These are phyloP conservation scores for Phycomyces blakesleeanus DNA, from an alignment of 192 early-diverging fungal species.

Conservation along the genomic window DNA sequence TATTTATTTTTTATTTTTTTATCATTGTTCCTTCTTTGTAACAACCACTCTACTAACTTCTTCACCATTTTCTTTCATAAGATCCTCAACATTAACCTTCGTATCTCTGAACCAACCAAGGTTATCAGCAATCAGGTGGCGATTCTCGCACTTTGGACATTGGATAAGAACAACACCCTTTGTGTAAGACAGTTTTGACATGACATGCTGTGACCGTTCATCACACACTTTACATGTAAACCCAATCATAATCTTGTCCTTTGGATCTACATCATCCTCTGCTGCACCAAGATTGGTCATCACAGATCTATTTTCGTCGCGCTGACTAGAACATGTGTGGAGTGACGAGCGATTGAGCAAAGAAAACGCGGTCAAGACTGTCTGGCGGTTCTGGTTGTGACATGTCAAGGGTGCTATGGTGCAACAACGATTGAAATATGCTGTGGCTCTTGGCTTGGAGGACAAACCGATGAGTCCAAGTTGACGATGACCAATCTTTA, in stretches of 20 bases:
- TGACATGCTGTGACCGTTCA: constrained; percentile 79
- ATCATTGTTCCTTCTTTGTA: constrained; percentile 20
- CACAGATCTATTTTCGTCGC: neutral
- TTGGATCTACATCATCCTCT: constrained; percentile 32
- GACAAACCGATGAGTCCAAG: too few relatives aligned
- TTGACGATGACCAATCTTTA: too few relatives aligned
- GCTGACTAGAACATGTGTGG: neutral
- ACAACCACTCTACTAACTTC: constrained; percentile 49
- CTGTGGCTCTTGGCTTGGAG: too few relatives aligned
- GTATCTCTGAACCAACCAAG: constrained; percentile 88
- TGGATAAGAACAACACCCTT: constrained; percentile 92
- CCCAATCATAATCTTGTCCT: constrained; percentile 70
- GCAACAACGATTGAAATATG: too few relatives aligned
- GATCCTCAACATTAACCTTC: constrained; percentile 73
- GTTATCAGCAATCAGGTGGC: constrained; percentile 96
- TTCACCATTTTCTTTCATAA: constrained; percentile 76
- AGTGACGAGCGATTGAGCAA: neutral
- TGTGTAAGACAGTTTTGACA: constrained; percentile 88
- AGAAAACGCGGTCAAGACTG: neutral
- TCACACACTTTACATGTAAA: constrained; percentile 96
- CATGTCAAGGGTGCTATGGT: neutral
- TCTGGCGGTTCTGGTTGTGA: neutral
- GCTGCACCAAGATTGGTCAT: neutral
- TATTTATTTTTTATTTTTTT: neutral
- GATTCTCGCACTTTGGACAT: constrained; percentile 86